A percentile compares a stretch with the other conserved stretches of the same genome.
phyloP scores from a whole-genome alignment of 2,329 filamentous ascomycete species.

The Claviceps sp. region DNA sequence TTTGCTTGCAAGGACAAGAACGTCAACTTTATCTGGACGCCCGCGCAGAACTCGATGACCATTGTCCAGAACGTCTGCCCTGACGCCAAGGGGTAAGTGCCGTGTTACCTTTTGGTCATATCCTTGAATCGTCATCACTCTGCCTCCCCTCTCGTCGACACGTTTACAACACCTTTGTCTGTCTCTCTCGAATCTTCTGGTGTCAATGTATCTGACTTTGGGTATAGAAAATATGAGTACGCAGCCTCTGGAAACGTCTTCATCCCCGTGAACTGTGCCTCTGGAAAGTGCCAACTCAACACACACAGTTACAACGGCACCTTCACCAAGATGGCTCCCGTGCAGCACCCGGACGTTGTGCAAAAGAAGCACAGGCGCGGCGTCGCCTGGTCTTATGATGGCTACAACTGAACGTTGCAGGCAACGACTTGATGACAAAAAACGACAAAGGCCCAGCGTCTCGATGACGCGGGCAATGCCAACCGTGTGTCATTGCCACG shows the following conservation, averaged over 20 bases:
- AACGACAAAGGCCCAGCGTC: no score
- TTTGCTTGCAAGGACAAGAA: conserved; percentile 28
- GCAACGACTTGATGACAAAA: background rate
- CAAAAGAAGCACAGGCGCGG: background rate
- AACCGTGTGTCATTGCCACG: no score
- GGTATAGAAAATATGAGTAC: conserved; percentile 8
- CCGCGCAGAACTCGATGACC: conserved; percentile 18
- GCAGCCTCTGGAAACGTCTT: conserved; percentile 18
- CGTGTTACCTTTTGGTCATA: background rate
- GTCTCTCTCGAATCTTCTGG: background rate
- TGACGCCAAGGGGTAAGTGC: conserved; percentile 20
- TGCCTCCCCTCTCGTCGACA: background rate
- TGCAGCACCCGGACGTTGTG: background rate
- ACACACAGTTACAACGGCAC: background rate
- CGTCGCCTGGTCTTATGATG: conserved; percentile 4
- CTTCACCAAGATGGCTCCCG: conserved; percentile 4
- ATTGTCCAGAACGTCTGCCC: conserved; percentile 33
- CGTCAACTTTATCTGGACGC: conserved; percentile 30
- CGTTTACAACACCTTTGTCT: background rate
- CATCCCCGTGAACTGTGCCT: conserved; percentile 8
- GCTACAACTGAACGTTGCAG: background rate
- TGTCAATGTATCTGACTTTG: background rate
- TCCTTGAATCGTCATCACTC: background rate
- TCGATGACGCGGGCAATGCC: no score
- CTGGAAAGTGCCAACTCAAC: background rate